A percentile compares a stretch with the other conserved stretches of the same genome.
Conservation (phyloP, 2,329 filamentous ascomycete species). For the Capronia americana region DNA sequence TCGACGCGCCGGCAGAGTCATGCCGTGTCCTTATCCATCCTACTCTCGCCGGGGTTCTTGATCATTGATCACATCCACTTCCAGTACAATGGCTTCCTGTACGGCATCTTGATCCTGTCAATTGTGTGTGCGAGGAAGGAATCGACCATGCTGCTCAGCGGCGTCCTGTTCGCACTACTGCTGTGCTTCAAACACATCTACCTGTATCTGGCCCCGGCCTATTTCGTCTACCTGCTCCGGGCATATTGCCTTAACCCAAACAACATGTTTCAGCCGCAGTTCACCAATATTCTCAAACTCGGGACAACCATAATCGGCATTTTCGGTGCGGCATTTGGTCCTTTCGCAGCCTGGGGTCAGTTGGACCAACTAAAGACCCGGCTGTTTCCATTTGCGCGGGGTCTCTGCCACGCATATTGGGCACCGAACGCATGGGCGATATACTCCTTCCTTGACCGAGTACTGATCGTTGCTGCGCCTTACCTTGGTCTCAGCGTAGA, state of each 20-base stretch:
- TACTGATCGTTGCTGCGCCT: constrained; percentile 84
- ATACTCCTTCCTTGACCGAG: constrained; percentile 87
- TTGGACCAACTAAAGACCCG: constrained; percentile 81
- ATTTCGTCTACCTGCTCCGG: constrained; percentile 91
- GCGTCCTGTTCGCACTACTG: constrained; percentile 80
- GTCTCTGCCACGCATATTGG: constrained; percentile 97
- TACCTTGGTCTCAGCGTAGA: constrained; percentile 77
- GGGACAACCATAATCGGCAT: constrained; percentile 73
- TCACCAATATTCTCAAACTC: constrained; percentile 83
- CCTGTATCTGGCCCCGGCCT: constrained; percentile 92
- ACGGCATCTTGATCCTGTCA: constrained; percentile 86
- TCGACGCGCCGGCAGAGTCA: constrained; percentile 77
- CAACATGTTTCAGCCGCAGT: constrained; percentile 69
- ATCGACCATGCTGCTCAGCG: constrained; percentile 77
- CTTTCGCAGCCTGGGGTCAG: constrained; percentile 82
- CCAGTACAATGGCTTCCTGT: constrained; percentile 98
- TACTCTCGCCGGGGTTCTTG: constrained; percentile 88
- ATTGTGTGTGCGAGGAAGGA: constrained; percentile 79
- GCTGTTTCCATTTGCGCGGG: constrained; percentile 91
- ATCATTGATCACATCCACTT: constrained; percentile 99
- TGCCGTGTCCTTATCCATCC: constrained; percentile 83
- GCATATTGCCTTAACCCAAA: constrained; percentile 82
- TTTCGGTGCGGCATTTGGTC: constrained; percentile 83
- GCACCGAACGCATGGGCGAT: constrained; percentile 96
- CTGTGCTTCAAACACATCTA: constrained; percentile 98